Evolutionary conservation across 2,329 filamentous ascomycete species (phyloP).

Genomic region (Diatrype stigma): DNA sequence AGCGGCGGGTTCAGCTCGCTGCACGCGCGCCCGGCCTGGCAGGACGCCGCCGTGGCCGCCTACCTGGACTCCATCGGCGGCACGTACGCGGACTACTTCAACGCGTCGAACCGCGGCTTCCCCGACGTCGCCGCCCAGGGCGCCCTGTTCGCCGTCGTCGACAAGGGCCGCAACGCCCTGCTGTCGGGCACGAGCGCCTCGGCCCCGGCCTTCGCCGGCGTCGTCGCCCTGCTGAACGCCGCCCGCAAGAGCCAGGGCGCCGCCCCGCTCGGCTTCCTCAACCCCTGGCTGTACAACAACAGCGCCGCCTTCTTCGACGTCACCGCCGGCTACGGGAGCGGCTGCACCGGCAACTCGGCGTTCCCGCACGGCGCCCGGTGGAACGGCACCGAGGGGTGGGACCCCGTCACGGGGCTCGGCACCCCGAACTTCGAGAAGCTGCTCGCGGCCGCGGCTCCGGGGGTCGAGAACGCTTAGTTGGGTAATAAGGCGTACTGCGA

Average conservation of each 20-base stretch:
- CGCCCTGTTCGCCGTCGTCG: slow-evolving; percentile 42
- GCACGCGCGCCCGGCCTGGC: slow-evolving; percentile 31
- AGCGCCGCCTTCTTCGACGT: slow-evolving; percentile 27
- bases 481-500: too few species aligned
- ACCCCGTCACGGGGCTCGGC: slow-evolving; percentile 29
- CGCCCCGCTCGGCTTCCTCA: slow-evolving; percentile 28
- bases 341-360: slow-evolving; percentile 22
- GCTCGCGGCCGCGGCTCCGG: slow-evolving; percentile 23
- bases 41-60: slow-evolving; percentile 24
- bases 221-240: slow-evolving; percentile 39
- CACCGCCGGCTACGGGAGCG: slow-evolving; percentile 21
- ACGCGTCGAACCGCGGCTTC: slow-evolving; percentile 32
- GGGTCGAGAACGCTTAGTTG: slow-evolving; percentile 22
- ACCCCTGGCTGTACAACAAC: slow-evolving; percentile 30
- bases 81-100: slow-evolving; percentile 34
- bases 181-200: slow-evolving; percentile 32
- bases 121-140: slow-evolving; percentile 42
- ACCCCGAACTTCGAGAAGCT: slow-evolving; percentile 24
- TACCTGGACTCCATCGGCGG: slow-evolving; percentile 33
- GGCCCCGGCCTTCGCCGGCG: slow-evolving; percentile 34
- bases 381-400: slow-evolving; percentile 28
- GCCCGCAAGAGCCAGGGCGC: slow-evolving; percentile 31
- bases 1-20: slow-evolving; percentile 37
- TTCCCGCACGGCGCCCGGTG: slow-evolving; percentile 23
- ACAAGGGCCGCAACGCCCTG: slow-evolving; percentile 22